These are phyloP conservation scores for Penium margaritaceum DNA, from an alignment of 139 green algal species.

Conservation along the genomic window DNA sequence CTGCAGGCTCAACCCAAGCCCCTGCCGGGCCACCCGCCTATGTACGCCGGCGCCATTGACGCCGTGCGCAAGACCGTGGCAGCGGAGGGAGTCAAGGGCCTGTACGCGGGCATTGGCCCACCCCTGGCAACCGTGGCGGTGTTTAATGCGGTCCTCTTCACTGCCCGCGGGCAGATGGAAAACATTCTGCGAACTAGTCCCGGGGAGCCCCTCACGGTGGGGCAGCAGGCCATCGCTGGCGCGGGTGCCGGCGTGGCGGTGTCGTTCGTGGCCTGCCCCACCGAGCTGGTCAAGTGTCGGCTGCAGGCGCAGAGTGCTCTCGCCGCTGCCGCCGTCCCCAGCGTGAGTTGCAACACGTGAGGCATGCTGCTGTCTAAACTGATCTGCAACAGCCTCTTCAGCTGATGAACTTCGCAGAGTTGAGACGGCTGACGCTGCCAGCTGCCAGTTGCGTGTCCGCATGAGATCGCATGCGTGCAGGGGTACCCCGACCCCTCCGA, in stretches of 20 bases:
- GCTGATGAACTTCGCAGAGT: no score
- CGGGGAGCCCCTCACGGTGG: slow-evolving; percentile 44
- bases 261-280: slow-evolving; percentile 66
- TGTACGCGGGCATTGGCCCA: slow-evolving; percentile 68
- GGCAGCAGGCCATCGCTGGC: slow-evolving; percentile 56
- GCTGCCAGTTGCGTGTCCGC: no score
- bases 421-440: no score
- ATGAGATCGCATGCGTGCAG: no score
- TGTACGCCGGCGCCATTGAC: slow-evolving; percentile 42
- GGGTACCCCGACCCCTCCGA: no score
- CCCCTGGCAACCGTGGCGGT: slow-evolving; percentile 70
- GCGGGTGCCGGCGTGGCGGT: slow-evolving; percentile 58
- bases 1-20: slow-evolving; percentile 60
- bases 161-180: slow-evolving; percentile 59
- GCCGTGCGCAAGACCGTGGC: slow-evolving; percentile 54
- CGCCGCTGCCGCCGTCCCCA: not conserved
- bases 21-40: slow-evolving; percentile 28
- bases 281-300: slow-evolving; percentile 76
- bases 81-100: slow-evolving; percentile 52
- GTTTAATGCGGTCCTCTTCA: slow-evolving; percentile 74
- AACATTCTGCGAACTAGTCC: slow-evolving; percentile 48
- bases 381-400: no score
- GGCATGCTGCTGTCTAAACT: no score
- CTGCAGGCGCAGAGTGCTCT: slow-evolving; percentile 60
- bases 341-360: no score